Conservation (phyloP, 2,329 filamentous ascomycete genomes). For the Dissoconium aciculare region DNA sequence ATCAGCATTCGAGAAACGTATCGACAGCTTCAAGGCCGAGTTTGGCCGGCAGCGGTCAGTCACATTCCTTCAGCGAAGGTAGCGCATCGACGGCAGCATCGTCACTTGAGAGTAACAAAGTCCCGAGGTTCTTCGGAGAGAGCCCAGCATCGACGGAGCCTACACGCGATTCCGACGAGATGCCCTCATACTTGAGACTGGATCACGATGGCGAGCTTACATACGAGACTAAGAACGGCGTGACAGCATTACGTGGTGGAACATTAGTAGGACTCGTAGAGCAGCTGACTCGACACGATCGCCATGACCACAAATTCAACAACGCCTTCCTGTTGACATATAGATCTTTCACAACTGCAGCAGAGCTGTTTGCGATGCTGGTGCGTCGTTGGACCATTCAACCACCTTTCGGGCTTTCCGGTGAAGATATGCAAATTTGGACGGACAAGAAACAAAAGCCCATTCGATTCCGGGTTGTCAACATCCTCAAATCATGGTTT, state of each 20-base stretch:
- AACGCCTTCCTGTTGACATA: conserved; percentile 97
- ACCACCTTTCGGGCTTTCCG: conserved; percentile 65
- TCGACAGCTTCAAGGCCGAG: conserved; percentile 21
- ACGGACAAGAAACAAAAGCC: conserved; percentile 88
- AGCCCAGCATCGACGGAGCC: conserved; percentile 32
- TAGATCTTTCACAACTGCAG: conserved; percentile 78
- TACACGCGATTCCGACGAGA: conserved; percentile 51
- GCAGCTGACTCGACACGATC: conserved; percentile 89
- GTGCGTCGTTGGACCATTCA: conserved; percentile 87
- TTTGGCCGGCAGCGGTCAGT: conserved; percentile 41
- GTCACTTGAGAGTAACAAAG: conserved; percentile 33
- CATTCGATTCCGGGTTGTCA: conserved; percentile 89
- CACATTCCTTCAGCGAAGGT: conserved; percentile 53
- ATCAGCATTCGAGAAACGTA: conserved; percentile 17
- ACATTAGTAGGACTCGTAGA: conserved; percentile 81
- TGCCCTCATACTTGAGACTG: conserved; percentile 67
- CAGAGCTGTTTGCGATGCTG: conserved; percentile 82
- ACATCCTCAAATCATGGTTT: conserved; percentile 96
- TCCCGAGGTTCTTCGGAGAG: conserved; percentile 39
- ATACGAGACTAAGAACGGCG: conserved; percentile 69
- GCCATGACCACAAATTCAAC: conserved; percentile 88
- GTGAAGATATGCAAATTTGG: conserved; percentile 71
- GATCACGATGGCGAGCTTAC: conserved; percentile 81
- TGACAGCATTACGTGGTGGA: conserved; percentile 70
- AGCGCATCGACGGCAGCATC: conserved; percentile 23